Base-by-base conservation (phyloP, 2,329 filamentous ascomycete species). In the Cytospora piceae region DNA sequence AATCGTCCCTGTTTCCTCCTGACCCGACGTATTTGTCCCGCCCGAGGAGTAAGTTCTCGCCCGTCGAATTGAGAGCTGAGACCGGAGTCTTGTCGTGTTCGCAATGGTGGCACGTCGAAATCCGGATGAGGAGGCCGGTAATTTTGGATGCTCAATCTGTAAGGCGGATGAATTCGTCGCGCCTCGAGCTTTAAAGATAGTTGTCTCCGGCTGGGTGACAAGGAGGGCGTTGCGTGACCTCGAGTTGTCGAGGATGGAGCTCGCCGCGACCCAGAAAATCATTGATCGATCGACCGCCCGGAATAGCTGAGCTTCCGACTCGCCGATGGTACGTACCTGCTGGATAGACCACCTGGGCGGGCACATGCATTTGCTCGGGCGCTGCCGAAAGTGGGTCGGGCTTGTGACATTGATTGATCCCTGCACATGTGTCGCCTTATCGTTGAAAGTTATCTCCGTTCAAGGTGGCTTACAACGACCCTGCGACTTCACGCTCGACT, bases 251-350 rank as follows among this genome's bases (percentile, higher is more conserved):
- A 56, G 31, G 29, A 37, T 22, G 53, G 31, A 52, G 31, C 61
- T 63, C 22, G 42, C 42, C 27, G 15, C 39, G 53, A 63, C 53
- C 61, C 61, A 52, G 53, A 63, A 63, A 63, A 63, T 57, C 61
- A 29, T 55, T 49, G 51, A 31, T 51, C 29, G 53, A 49, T 49
- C n/a, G n/a, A 49, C 42, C n/a, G 42, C n/a, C 42, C 61, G 61
- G 61, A 63, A 51, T 55, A 63, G 61, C 53, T 63, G 53, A 57
- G 39, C 53, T 63, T 55, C 61, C 61, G 61, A 63, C n/a, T 15
- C 39, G 55, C 61, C 61, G 61, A 2, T 11, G 31, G 61, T 37
- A 32, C 39, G 61, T 54, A 54, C 52, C 12, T 22, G 1, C 37
- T 34, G 31, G 27, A 29, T 5, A 3, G 59, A 31, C 53, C 32